Conservation (phyloP, 2,329 filamentous ascomycete species). For the Fusarium stilboides region DNA sequence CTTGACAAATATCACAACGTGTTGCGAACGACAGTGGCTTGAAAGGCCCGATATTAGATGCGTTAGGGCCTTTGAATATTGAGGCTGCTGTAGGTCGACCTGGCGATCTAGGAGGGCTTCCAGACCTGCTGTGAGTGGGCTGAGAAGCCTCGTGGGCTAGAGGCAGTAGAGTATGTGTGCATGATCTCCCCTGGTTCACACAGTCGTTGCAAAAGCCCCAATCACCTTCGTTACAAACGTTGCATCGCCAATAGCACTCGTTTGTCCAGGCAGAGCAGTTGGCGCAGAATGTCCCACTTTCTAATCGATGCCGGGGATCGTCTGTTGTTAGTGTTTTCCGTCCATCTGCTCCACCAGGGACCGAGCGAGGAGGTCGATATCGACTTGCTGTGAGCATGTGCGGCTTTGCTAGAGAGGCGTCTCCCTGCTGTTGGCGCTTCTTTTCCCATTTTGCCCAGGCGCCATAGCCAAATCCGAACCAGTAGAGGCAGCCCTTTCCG, state of each 20-base stretch:
- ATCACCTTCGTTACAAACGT: constrained; percentile 88
- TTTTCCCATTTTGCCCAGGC: constrained; percentile 79
- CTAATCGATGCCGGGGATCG: constrained; percentile 76
- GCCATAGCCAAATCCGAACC: constrained; percentile 87
- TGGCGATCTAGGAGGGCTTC: constrained; percentile 59
- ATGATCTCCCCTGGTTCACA: constrained; percentile 85
- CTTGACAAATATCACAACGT: constrained; percentile 83
- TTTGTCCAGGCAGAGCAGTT: constrained; percentile 82
- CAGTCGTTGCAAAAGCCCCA: constrained; percentile 95
- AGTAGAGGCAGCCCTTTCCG: constrained; percentile 84
- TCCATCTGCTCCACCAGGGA: constrained; percentile 68
- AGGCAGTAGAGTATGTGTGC: constrained; percentile 85
- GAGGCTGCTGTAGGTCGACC: constrained; percentile 64
- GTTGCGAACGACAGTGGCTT: constrained; percentile 80
- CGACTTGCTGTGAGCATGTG: constrained; percentile 73
- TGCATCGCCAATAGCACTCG: constrained; percentile 91
- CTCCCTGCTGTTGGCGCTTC: constrained; percentile 56
- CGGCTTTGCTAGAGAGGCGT: constrained; percentile 61
- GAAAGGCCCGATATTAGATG: constrained; percentile 68
- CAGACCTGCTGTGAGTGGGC: constrained; percentile 55
- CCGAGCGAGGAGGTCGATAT: constrained; percentile 66
- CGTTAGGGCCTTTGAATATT: constrained; percentile 63
- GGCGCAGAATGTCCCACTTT: constrained; percentile 88
- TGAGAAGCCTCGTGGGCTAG: constrained; percentile 72
- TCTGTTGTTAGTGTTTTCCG: constrained; percentile 74